Percentiles rank a stretch among this genome's conserved stretches.
phyloP scores from a whole-genome alignment of 208 protist genomes.

The Trypanosoma mega region DNA sequence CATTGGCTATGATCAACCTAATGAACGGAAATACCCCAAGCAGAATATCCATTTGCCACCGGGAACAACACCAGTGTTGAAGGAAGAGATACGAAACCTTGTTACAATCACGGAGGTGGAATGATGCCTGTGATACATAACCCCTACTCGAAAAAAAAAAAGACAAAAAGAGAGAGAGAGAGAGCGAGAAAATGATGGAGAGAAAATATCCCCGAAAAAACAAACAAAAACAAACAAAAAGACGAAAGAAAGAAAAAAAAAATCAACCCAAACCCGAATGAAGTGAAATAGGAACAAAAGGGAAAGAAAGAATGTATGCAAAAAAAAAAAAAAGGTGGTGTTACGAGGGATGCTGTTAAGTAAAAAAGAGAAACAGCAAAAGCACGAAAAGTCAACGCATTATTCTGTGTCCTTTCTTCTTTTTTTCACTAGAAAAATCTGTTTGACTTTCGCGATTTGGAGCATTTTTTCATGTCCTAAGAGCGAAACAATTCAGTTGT shows the following conservation, averaged over 20 bases:
- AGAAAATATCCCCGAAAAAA: neutral
- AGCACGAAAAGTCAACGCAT: neutral
- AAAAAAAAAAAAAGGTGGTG: neutral
- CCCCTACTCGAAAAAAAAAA: neutral
- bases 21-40: constrained; percentile 78
- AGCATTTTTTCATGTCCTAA: too few relatives aligned
- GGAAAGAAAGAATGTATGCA: constrained; percentile 4
- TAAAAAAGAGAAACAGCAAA: too few relatives aligned
- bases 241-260: constrained; percentile 1
- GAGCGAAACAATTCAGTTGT: too few relatives aligned
- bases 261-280: too few relatives aligned
- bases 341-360: too few relatives aligned
- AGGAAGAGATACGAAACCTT: constrained; percentile 77
- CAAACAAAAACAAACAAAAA: constrained; percentile 14
- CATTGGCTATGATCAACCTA: constrained; percentile 86
- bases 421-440: too few relatives aligned
- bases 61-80: constrained; percentile 73
- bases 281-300: constrained; percentile 7
- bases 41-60: constrained; percentile 70
- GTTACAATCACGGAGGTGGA: constrained; percentile 77
- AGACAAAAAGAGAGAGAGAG: constrained; percentile 15
- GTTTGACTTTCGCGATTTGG: too few relatives aligned
- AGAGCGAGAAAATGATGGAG: constrained; percentile 5
- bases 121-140: constrained; percentile 8
- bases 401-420: too few relatives aligned